Evolutionary conservation across 2,329 filamentous ascomycete genomes (phyloP), one percentile per base, ranked within the genome.

Genomic region (Trichoderma asperellum): DNA sequence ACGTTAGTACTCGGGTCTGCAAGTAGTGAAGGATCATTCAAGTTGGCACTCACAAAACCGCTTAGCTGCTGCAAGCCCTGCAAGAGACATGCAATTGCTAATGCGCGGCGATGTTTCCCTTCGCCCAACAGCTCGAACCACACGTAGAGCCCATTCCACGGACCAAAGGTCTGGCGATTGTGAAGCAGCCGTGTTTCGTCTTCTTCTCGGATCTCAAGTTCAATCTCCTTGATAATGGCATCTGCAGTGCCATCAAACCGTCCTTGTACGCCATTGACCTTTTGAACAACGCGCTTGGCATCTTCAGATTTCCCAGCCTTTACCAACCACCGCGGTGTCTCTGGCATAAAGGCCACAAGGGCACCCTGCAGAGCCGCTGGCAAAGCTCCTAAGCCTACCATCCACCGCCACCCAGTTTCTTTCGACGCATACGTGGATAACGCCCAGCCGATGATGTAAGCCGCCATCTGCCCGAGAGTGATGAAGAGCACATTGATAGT

Each of bases 61-160:
- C 92, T 96, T 0, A 97, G 85, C 78, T 98, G 95, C 80, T 97
- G 95, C 7, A 96, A 82, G 0, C 89, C 93, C 76, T 97, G 94
- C 2, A 97, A 84, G 72, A 96, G 86, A 79, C 94, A 96, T 0
- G 94, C 93, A 76, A 97, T 96, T 0, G 87, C 87, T 76, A 97
- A 79, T 0, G 95, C 94, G 70, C 93, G 87, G 63, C 90, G 83
- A 74, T 93, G 92, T 68, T 87, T 89, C 75, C 81, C 85, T 73
- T 87, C 86, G 18, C 79, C 77, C 61, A 91, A 79, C 57, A 90
- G 80, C 75, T 88, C 86, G 49, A 80, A 77, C 82, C 87, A 87
- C 34, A 81, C 81, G 14, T 83, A 83, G 32, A 83, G 73, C 80
- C 81, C 83, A 53, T 75, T 76, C 78, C 76, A 76, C 8, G 66